These are phyloP conservation scores for Diaporthe velutina DNA, from an alignment of 2,329 filamentous ascomycete genomes.

Conservation along the genomic window DNA sequence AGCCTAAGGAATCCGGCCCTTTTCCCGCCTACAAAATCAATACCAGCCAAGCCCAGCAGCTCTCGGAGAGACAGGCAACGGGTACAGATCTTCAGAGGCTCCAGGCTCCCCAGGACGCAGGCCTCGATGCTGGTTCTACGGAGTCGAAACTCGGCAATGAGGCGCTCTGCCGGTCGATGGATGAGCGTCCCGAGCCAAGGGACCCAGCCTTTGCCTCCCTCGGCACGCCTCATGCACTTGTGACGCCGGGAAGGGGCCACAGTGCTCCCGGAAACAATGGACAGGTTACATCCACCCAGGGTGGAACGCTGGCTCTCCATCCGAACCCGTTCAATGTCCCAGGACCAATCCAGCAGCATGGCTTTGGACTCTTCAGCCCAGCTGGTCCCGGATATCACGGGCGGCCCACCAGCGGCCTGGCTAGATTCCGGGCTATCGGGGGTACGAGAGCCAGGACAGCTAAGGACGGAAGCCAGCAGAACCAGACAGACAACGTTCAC, in stretches of 20 bases:
- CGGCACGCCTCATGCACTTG: not conserved
- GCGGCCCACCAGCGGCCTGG: not conserved
- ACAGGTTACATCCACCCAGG: not conserved
- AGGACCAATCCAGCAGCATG: not conserved
- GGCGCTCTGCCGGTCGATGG: not conserved
- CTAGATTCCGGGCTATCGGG: not conserved
- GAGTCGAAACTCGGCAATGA: not conserved
- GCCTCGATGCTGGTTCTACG: not conserved
- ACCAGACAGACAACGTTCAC: not conserved
- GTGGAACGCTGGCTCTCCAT: not conserved
- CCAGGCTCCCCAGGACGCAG: not conserved
- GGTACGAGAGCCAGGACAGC: not conserved
- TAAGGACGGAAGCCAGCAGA: not conserved
- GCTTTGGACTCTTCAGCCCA: not conserved
- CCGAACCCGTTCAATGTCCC: not conserved
- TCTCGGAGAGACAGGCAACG: not conserved
- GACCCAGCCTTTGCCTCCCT: not conserved
- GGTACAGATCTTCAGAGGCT: not conserved
- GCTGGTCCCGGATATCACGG: not conserved
- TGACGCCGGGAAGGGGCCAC: not conserved
- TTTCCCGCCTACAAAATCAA: not conserved
- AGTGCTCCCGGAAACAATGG: not conserved
- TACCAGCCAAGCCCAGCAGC: not conserved
- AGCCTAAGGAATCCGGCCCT: not conserved
- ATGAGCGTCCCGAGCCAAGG: not conserved